These are phyloP conservation scores for Diphasiastrum complanatum DNA, from an alignment of 83 land plant genomes.

Conservation along the genomic window DNA sequence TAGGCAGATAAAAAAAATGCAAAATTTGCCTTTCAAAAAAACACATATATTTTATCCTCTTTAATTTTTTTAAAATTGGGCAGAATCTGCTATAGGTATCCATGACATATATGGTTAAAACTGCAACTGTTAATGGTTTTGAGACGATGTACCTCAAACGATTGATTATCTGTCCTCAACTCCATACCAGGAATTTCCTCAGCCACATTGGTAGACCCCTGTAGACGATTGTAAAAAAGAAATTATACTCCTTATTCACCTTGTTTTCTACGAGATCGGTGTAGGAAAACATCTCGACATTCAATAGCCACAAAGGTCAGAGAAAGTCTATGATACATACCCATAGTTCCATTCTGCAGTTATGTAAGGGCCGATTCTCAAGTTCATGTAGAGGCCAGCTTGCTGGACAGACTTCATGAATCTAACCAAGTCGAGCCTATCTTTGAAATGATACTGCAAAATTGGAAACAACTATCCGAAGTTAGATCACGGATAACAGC, in stretches of 20 bases:
- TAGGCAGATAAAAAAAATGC: no score
- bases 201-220: slow-evolving; percentile 87
- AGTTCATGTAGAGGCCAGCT: slow-evolving; percentile 57
- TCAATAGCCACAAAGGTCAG: no score
- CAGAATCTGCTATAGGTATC: no score
- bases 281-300: background rate
- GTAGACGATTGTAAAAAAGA: slow-evolving; percentile 6
- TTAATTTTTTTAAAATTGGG: no score
- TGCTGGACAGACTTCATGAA: slow-evolving; percentile 58
- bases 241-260: background rate
- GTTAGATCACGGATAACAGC: background rate
- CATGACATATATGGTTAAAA: background rate
- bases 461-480: background rate
- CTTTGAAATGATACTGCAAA: slow-evolving; percentile 65
- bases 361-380: slow-evolving; percentile 77
- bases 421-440: slow-evolving; percentile 56
- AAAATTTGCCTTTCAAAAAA: no score
- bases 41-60: no score
- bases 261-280: background rate
- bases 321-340: slow-evolving; percentile 18
- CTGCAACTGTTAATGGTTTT: background rate
- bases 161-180: slow-evolving; percentile 63
- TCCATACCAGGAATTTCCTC: slow-evolving; percentile 62
- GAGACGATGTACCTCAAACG: slow-evolving; percentile 44
- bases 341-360: slow-evolving; percentile 95